Evolutionary conservation across 768 basidiomycete species (phyloP).

Genomic region (Tulasnella sp.): DNA sequence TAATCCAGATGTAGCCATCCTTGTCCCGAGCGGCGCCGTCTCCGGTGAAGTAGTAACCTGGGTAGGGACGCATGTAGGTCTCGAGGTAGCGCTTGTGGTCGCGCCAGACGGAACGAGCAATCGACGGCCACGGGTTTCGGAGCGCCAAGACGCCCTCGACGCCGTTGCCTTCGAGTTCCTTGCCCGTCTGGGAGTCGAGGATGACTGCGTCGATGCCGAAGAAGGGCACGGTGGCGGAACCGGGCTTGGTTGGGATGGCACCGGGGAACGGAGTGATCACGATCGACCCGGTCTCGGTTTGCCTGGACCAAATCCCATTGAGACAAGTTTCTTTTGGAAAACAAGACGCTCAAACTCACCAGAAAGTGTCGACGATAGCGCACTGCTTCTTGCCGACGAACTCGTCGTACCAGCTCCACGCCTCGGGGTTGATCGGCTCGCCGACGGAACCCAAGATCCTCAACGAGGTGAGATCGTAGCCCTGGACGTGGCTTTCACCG

Average conservation of each 20-base stretch:
- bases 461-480: conserved; percentile 67
- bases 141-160: conserved; percentile 88
- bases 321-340: not conserved
- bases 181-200: conserved; percentile 71
- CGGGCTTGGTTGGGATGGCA: conserved; percentile 91
- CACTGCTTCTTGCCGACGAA: conserved; percentile 80
- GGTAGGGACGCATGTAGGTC: conserved; percentile 77
- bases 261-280: conserved; percentile 93
- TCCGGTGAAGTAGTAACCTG: conserved; percentile 92
- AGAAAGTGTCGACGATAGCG: conserved; percentile 90
- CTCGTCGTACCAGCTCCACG: conserved; percentile 99
- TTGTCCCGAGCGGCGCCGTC: conserved; percentile 92
- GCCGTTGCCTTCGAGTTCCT: conserved; percentile 63
- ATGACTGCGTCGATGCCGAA: conserved; percentile 87
- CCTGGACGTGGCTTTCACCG: conserved; percentile 75
- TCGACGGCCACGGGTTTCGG: conserved; percentile 85
- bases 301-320: conserved; percentile 39
- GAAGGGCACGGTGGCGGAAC: conserved; percentile 95
- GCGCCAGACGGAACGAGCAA: conserved; percentile 82
- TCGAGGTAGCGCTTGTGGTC: conserved; percentile 84
- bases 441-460: conserved; percentile 89
- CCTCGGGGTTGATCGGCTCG: conserved; percentile 98
- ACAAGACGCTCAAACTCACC: conserved; percentile 30
- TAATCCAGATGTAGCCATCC: conserved; percentile 98
- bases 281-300: conserved; percentile 97